These are phyloP conservation scores for Bruguiera hainesii DNA, from an alignment of 441 rosid species.

Conservation along the genomic window DNA sequence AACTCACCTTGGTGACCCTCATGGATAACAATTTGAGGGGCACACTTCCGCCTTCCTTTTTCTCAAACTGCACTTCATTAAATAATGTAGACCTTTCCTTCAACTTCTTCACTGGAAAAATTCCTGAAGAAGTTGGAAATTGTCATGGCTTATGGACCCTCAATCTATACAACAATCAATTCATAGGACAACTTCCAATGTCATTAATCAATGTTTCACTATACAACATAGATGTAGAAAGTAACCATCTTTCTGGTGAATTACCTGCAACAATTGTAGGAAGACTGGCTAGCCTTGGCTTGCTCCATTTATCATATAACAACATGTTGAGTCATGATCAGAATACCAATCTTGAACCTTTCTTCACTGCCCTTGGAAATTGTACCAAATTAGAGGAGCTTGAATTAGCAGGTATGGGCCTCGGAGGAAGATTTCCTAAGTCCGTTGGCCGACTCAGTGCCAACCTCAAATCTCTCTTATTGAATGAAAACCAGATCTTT, in stretches of 20 bases:
- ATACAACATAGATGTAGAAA: constrained; percentile 38
- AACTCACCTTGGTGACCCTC: constrained; percentile 26
- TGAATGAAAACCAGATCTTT: constrained; percentile 23
- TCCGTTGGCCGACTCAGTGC: constrained; percentile 32
- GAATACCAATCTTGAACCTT: constrained; percentile 47
- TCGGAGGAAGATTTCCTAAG: constrained; percentile 44
- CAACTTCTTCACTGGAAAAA: constrained; percentile 37
- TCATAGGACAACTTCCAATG: constrained; percentile 38
- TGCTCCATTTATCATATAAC: constrained; percentile 43
- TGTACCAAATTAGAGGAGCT: constrained; percentile 41
- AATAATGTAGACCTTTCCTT: constrained; percentile 37
- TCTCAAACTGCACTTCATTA: constrained; percentile 45
- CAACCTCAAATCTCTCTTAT: constrained; percentile 3
- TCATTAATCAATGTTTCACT: constrained; percentile 37
- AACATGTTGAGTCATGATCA: constrained; percentile 37
- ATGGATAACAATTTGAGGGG: constrained; percentile 34
- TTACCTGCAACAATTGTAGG: constrained; percentile 38
- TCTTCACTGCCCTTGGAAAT: constrained; percentile 42
- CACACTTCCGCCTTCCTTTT: constrained; percentile 36
- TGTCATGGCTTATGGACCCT: constrained; percentile 32
- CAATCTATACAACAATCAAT: constrained; percentile 43
- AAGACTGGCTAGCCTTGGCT: constrained; percentile 20
- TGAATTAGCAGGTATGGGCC: constrained; percentile 48
- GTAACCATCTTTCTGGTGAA: constrained; percentile 38
- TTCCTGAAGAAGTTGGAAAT: constrained; percentile 26